Base-by-base conservation (phyloP, 2,329 filamentous ascomycete genomes). In the Trichoderma sp. region DNA sequence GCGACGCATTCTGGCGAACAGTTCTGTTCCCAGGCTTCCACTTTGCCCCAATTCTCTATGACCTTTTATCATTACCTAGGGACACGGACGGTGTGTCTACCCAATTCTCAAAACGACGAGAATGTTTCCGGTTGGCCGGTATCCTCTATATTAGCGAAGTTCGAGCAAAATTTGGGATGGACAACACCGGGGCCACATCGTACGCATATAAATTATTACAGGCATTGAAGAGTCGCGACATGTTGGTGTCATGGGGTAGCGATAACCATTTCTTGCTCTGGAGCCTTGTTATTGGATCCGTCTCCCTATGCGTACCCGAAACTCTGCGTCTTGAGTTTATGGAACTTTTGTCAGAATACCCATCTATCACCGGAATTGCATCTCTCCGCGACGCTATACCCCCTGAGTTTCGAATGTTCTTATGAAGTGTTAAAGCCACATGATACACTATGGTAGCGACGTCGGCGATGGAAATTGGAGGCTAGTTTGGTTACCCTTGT, bases 1-100 rank as follows among this genome's bases (percentile, higher is more conserved):
- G 66, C 21, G 36, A 69, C 6, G 56, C 11, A 6, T 69, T 61
- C n/a, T 69, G 66, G 66, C 53, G 28, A 26, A 69, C 26, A 0
- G 66, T 69, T 18, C 66, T 69, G 14, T 69, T 69, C 30, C 66
- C 66, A 0, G 66, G 66, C 56, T 69, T 69, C 15, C 53, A 69
- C 3, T 21, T 69, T 3, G 66, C 66, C 47, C 66, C 66, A 0
- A 69, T 69, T 32, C 36, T 69, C 14, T 30, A 69, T 9, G 66
- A 69, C 12, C 66, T 69, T 14, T 69, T 69, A 26, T 69, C 66
- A n/a, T 43, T 69, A 9, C 56, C 66, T 26, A 39, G 66, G 4
- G n/a, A 47, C 1, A 9, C 36, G 4, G 9, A n/a, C 24, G 12
- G 39, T n/a, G 39, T 47, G n/a, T 15, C 36, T 28, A 39, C 21